phyloP scores from a whole-genome alignment of 192 early-diverging fungal genomes.

The Rhizophagus clarus region DNA sequence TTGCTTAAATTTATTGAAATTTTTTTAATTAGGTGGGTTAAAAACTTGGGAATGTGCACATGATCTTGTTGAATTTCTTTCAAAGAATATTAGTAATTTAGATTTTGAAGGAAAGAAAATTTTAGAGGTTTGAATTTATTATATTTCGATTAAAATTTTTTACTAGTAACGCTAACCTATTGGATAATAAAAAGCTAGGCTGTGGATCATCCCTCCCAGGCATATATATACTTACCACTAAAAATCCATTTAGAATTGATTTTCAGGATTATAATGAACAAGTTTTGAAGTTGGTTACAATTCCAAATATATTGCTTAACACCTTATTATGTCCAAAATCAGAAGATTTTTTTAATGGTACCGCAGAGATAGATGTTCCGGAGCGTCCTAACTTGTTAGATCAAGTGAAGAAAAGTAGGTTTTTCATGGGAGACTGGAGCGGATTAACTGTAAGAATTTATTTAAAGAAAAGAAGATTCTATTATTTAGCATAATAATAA shows the following conservation, averaged over 20 bases:
- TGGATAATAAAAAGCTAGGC: slow-evolving; percentile 63
- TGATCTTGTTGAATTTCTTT: slow-evolving; percentile 78
- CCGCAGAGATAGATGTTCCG: slow-evolving; percentile 47
- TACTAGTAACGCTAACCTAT: background rate
- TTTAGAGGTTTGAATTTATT: slow-evolving; percentile 45
- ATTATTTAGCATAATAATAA: background rate
- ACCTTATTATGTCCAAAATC: slow-evolving; percentile 51
- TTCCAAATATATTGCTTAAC: slow-evolving; percentile 91
- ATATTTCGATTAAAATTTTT: background rate
- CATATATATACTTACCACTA: slow-evolving; percentile 68
- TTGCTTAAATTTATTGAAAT: background rate
- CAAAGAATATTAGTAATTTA: slow-evolving; percentile 39
- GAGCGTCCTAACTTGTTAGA: slow-evolving; percentile 38
- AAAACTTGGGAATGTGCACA: slow-evolving; percentile 98
- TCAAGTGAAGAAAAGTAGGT: slow-evolving; percentile 50
- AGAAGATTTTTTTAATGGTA: slow-evolving; percentile 38
- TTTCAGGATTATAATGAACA: slow-evolving; percentile 95
- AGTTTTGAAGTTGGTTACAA: slow-evolving; percentile 83
- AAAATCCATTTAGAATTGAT: slow-evolving; percentile 57
- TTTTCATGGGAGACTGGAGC: slow-evolving; percentile 72
- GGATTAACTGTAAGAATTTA: slow-evolving; percentile 40
- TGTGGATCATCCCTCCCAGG: slow-evolving; percentile 89
- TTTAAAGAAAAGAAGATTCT: background rate
- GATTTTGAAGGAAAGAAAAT: slow-evolving; percentile 47
- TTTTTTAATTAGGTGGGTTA: slow-evolving; percentile 60